phyloP scores from a whole-genome alignment of 495 filamentous ascomycete species.

The Penicillium fimorum region DNA sequence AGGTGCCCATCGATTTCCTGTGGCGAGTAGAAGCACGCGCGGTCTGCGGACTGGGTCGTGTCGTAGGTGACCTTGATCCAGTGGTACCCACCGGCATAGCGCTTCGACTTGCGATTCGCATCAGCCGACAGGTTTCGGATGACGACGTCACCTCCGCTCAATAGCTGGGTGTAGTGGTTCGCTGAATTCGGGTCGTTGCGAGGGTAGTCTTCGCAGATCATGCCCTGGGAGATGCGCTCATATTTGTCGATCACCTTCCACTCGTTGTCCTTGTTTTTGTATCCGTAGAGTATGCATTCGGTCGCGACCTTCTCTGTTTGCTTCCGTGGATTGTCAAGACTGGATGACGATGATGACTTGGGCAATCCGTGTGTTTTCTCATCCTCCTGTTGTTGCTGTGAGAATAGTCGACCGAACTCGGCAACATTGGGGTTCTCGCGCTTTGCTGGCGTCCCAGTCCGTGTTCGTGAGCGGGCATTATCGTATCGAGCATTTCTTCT shows the following conservation, averaged over 20 bases:
- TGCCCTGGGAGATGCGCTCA: conserved; percentile 68
- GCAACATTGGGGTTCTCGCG: conserved; percentile 57
- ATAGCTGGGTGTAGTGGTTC: conserved; percentile 57
- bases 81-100: conserved; percentile 71
- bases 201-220: conserved; percentile 88
- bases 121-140: conserved; percentile 61
- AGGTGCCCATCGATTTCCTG: conserved; percentile 72
- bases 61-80: conserved; percentile 96
- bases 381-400: conserved; percentile 45
- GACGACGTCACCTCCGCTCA: conserved; percentile 60
- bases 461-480: conserved; percentile 52
- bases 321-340: conserved; percentile 42
- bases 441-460: conserved; percentile 58
- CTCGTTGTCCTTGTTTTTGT: conserved; percentile 63
- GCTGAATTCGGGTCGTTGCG: conserved; percentile 55
- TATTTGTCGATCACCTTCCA: conserved; percentile 85
- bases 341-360: conserved; percentile 43
- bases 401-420: conserved; percentile 49
- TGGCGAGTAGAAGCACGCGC: conserved; percentile 71
- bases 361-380: conserved; percentile 37
- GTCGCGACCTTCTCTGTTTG: conserved; percentile 62
- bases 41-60: conserved; percentile 72
- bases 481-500: conserved; percentile 52
- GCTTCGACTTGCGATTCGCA: conserved; percentile 72
- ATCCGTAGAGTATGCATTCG: conserved; percentile 83